Base-by-base conservation (phyloP, 257 asterid genomes). In the Salvia miltiorrhiza region DNA sequence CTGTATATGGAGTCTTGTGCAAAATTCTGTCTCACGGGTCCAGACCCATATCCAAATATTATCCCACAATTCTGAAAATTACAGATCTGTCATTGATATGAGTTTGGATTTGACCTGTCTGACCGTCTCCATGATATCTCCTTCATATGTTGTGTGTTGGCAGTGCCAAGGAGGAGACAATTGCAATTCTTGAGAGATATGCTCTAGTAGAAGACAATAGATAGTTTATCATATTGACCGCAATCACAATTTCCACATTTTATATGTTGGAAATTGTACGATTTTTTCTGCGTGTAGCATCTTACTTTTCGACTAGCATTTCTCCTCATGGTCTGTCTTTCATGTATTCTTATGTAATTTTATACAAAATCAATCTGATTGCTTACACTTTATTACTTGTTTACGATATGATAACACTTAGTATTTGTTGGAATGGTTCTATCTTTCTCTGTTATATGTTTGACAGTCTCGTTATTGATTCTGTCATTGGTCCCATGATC, bases 101-200 rank as follows among this genome's bases (percentile, higher is more conserved):
- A 0, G 5, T 30, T 2, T 30, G 43, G 43, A 37, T 30, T 26
- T 30, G 5, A 30, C 2, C 35, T 6, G 4, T 30, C 5, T 2
- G 2, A 23, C 28, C 57, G 10, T 20, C 57, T 50, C 4, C n/a
- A n/a, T n/a, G n/a, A n/a, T 20, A 50, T 21, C 28, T 50, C 21
- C n/a, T 21, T 20, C 35, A 53, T 21, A 54, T 59, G 24, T 63
- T 52, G 30, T 20, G 6, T 67, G 21, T 58, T 71, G 76, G 74
- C 78, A 91, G 97, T 79, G 96, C 95, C 10, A 43, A 82, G 82
- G 88, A 87, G 57, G 96, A 84, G 68, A 88, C 95, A 0, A 20
- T 87, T 23, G 80, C 76, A 54, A 85, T 87, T 47, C 95, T 87
- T 30, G 76, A 84, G 82, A 83, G 78, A 68, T 79, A 84, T 59